Base-by-base conservation (phyloP, 164 flowering plant genomes). In the Stephania yunnanensis region DNA sequence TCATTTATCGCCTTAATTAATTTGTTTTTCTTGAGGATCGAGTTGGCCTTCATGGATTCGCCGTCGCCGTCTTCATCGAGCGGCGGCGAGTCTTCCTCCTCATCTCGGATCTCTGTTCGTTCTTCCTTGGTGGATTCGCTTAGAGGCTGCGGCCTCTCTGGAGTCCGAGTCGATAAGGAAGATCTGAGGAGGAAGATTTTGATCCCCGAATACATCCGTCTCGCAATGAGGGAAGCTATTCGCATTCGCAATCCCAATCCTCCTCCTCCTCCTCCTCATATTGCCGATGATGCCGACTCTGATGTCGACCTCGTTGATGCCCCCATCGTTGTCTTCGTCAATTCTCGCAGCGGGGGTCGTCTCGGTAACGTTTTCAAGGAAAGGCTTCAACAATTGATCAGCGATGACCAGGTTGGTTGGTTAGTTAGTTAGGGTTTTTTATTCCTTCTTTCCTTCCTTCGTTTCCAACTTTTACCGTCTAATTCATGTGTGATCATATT, bases 271-370 rank as follows among this genome's bases (percentile, higher is more conserved):
- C 58, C 42, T 44, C 73, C 82, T 19, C 74, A 53, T 1, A 68
- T 69, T 66, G 71, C 65, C 75, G 9, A 52, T 80, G 25, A 15
- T 71, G 25, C n/a, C 30, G 46, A 74, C 72, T 67, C 36, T 17
- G 19, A 67, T 6, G 6, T 4, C 65, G 81, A 58, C 29, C 75
- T 84, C 1, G 90, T 92, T 0, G 90, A 85, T 58, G 53, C 83
- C 4, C 98, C 98, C 1, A 76, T 93, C 83, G 91, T 96, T 22
- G 92, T 92, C 1, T 96, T 96, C 75, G 84, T 96, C 22, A 96
- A 96, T 80, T 83, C 97, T 5, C 83, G 80, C 9, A 94, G 99
- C 73, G 99, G 99, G 5, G 99, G 99, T 1, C 83, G 98, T 0
- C 83, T 92, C 50, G 99, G 99, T 1, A 87, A 92, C 0, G 83